A percentile compares a stretch with the other conserved stretches of the same genome.
Conservation (phyloP, 1,284 basidiomycete genomes). For the Takashimella tepidaria region DNA sequence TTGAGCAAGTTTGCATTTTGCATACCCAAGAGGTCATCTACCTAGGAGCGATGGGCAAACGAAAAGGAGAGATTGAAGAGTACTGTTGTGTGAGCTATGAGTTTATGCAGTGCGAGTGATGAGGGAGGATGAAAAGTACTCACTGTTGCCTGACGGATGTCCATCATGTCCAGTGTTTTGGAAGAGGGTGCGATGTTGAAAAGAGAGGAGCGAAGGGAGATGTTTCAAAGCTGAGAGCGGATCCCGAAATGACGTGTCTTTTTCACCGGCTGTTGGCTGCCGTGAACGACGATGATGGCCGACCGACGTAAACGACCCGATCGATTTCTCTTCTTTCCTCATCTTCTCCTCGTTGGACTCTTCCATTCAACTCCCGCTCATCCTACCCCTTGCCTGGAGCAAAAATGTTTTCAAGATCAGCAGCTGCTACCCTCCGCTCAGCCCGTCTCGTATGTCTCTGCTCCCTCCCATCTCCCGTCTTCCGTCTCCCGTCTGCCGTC, state of each 20-base stretch:
- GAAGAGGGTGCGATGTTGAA: background rate
- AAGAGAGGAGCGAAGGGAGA: too few relatives aligned
- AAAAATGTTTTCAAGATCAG: background rate
- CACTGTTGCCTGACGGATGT: constrained; percentile 52
- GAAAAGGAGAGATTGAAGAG: background rate
- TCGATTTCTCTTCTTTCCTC: constrained; percentile 3
- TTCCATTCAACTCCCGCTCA: too few relatives aligned
- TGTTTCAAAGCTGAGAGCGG: background rate
- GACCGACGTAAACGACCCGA: background rate
- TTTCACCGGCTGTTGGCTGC: background rate
- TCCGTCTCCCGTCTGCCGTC: constrained; percentile 5
- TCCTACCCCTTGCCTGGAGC: background rate
- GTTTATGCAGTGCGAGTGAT: too few relatives aligned
- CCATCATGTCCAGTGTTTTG: constrained; percentile 39
- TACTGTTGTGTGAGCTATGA: background rate
- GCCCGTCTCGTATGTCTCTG: background rate
- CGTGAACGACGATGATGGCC: background rate
- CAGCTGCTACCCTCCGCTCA: background rate
- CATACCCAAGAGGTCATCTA: constrained; percentile 74
- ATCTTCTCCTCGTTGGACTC: constrained; percentile 7
- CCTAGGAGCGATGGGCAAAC: too few relatives aligned
- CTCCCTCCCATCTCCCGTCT: constrained; percentile 26
- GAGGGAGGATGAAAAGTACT: constrained; percentile 8
- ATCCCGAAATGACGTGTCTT: background rate
- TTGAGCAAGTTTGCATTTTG: constrained; percentile 85